Percentiles rank a stretch among this genome's conserved stretches.
These are phyloP conservation scores for Xylaria longipes DNA, from an alignment of 495 filamentous ascomycete genomes.

Conservation along the genomic window DNA sequence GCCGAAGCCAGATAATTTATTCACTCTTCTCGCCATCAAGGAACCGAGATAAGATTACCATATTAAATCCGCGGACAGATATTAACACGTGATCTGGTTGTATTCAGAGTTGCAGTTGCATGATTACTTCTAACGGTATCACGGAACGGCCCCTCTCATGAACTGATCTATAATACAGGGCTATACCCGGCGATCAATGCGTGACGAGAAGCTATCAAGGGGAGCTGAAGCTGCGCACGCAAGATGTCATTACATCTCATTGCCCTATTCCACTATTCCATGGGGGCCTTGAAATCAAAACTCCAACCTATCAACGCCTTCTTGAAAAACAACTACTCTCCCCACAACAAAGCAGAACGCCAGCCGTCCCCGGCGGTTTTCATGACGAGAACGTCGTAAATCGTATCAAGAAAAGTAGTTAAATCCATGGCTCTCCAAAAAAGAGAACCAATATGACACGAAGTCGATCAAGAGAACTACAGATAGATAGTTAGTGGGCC, in stretches of 20 bases:
- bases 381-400: constrained; percentile 22
- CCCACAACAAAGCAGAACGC: constrained; percentile 27
- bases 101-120: constrained; percentile 15
- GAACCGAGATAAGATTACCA: constrained; percentile 24
- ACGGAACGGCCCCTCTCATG: constrained; percentile 7
- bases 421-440: constrained; percentile 1
- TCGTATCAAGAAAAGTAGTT: constrained; percentile 2
- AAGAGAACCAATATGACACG: background rate
- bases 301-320: background rate
- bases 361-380: constrained; percentile 4
- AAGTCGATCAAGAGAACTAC: constrained; percentile 31
- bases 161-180: constrained; percentile 13
- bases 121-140: constrained; percentile 3
- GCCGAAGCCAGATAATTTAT: constrained; percentile 40
- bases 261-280: background rate
- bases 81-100: constrained; percentile 14
- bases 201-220: constrained; percentile 7
- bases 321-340: background rate
- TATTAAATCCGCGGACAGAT: background rate
- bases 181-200: background rate
- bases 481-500: constrained; percentile 22
- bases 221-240: constrained; percentile 6
- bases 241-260: constrained; percentile 20
- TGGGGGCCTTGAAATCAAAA: background rate
- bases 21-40: constrained; percentile 46